Conservation (phyloP, 805 yeast genomes). For the Ogataea trehaloabstinens region DNA sequence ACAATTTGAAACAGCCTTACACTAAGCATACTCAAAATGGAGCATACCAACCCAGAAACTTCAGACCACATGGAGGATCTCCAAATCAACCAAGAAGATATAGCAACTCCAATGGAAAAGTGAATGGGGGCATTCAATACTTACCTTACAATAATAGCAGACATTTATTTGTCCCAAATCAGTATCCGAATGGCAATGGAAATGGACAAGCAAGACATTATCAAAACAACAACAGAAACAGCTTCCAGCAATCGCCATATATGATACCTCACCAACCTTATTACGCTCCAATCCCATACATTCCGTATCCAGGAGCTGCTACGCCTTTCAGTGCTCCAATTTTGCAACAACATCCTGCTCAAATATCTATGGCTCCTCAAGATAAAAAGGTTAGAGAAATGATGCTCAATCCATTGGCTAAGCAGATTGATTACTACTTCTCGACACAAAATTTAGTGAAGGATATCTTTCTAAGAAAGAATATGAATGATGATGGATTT, state of each 20-base stretch:
- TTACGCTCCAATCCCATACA: slow-evolving; percentile 26
- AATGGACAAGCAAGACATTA: slow-evolving; percentile 17
- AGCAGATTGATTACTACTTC: slow-evolving; percentile 88
- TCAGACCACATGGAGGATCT: slow-evolving; percentile 18
- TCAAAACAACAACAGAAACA: slow-evolving; percentile 13
- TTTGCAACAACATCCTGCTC: slow-evolving; percentile 17
- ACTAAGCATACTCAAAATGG: slow-evolving; percentile 16
- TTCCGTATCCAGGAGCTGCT: slow-evolving; percentile 19
- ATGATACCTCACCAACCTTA: slow-evolving; percentile 22
- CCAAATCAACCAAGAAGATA: slow-evolving; percentile 19
- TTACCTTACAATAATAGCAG: slow-evolving; percentile 21
- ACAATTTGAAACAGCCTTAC: slow-evolving; percentile 9
- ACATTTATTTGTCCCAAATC: slow-evolving; percentile 23
- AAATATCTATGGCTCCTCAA: slow-evolving; percentile 19
- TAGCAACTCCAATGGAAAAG: slow-evolving; percentile 21
- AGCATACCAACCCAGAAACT: slow-evolving; percentile 21
- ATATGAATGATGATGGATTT: slow-evolving; percentile 77
- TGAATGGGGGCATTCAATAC: slow-evolving; percentile 19
- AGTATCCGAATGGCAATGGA: slow-evolving; percentile 16
- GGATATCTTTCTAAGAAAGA: slow-evolving; percentile 78
- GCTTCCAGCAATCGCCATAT: slow-evolving; percentile 21
- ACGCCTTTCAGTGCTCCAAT: slow-evolving; percentile 17
- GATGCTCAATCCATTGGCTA: slow-evolving; percentile 28
- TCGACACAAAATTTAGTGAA: slow-evolving; percentile 82
- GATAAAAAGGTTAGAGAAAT: slow-evolving; percentile 19